Evolutionary conservation across 768 basidiomycete species (phyloP), one percentile per base, ranked within the genome.

Genomic region (Phanerochaete sordida): DNA sequence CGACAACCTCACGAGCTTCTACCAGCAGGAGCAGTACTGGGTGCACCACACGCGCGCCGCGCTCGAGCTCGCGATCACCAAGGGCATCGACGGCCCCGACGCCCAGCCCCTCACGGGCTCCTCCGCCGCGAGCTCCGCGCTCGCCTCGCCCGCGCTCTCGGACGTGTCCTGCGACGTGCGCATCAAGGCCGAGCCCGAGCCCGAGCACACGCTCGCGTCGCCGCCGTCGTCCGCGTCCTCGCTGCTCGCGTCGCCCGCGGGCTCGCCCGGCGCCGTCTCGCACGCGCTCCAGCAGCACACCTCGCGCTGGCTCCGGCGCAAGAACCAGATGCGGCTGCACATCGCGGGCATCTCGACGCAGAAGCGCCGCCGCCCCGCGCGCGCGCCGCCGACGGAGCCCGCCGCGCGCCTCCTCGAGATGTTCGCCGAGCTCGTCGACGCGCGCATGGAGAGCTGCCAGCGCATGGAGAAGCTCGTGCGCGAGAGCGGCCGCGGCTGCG

Each of bases 371-470:
- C 73, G 68, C 31, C 70, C 65, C 30, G 45, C 64, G 65, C 64
- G 69, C 66, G 66, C 66, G 33, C 64, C 66, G 21, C 63, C 66
- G 9, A 56, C 68, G n/a, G 78, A 79, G 60, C 72, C 76, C 35
- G 73, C 74, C 46, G 79, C 84, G 27, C 81, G 78, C 56, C 79
- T 91, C 56, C 74, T 91, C 61, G 80, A 84, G 65, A 80, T 84
- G 77, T 88, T 87, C 67, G 86, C 86, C 59, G 80, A 83, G 61
- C 84, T 91, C 76, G 82, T 90, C 77, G 85, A 88, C 66, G 78
- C 84, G 2, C 80, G 89, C 57, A 84, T 91, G 81, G 88, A 90
- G 71, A 89, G 86, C 67, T 91, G 89, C 70, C 80, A 86, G 63
- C 78, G 87, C 33, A 77, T 88, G 55, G 82, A 82, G 62, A 79